Evolutionary conservation across 2,329 filamentous ascomycete species (phyloP).

Genomic region (Lachnellula hyalina): DNA sequence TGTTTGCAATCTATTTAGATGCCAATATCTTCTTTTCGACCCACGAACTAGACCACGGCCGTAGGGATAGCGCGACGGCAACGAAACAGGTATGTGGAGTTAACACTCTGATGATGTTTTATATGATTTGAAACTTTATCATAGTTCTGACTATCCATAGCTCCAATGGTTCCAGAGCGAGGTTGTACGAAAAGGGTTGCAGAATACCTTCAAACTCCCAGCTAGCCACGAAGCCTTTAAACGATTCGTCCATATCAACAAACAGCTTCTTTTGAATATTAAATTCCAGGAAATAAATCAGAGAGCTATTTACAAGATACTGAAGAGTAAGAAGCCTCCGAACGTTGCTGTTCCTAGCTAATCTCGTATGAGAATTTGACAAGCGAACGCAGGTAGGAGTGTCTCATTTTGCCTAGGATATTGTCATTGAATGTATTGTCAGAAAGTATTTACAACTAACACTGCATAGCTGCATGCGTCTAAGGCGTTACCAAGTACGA

Average conservation of each 20-base stretch:
- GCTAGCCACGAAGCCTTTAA: conserved; percentile 60
- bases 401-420: background rate
- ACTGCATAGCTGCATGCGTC: conserved; percentile 51
- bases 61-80: conserved; percentile 52
- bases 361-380: conserved; percentile 63
- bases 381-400: conserved; percentile 61
- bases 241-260: conserved; percentile 66
- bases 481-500: conserved; percentile 52
- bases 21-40: conserved; percentile 79
- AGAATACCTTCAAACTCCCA: conserved; percentile 58
- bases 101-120: background rate
- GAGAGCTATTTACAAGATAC: conserved; percentile 71
- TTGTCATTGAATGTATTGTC: background rate
- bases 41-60: conserved; percentile 64
- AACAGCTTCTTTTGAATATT: conserved; percentile 69
- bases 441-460: background rate
- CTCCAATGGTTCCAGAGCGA: conserved; percentile 63
- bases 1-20: conserved; percentile 78
- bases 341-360: background rate
- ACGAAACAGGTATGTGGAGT: background rate
- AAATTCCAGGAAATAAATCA: conserved; percentile 82
- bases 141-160: background rate
- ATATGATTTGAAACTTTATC: too few relatives aligned
- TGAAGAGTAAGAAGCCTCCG: conserved; percentile 62
- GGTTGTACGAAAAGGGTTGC: conserved; percentile 54